Percentiles rank a stretch among this genome's conserved stretches.
These are phyloP conservation scores for Apiospora koreana DNA, from an alignment of 2,329 filamentous ascomycete species.

Conservation along the genomic window DNA sequence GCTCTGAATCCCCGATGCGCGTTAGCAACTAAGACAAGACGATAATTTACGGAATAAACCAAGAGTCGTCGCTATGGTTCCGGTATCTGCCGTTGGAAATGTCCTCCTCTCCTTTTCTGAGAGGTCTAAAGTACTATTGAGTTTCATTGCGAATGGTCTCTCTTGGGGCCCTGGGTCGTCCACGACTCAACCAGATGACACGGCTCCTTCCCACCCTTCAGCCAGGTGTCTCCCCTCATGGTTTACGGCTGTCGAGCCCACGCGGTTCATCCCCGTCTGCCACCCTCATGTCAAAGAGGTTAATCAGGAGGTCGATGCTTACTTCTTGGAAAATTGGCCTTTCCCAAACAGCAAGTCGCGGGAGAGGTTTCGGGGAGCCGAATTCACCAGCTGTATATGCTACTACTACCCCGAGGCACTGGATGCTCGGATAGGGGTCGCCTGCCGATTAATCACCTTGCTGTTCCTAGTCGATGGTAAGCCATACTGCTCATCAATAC, in stretches of 20 bases:
- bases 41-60: too few relatives aligned
- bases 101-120: neutral
- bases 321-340: slow-evolving; percentile 39
- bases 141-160: neutral
- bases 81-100: neutral
- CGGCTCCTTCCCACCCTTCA: neutral
- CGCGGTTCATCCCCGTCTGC: slow-evolving; percentile 10
- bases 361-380: slow-evolving; percentile 34
- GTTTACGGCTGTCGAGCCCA: neutral
- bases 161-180: neutral
- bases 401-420: slow-evolving; percentile 37
- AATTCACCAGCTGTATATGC: slow-evolving; percentile 39
- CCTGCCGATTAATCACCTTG: slow-evolving; percentile 39
- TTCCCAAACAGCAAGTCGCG: slow-evolving; percentile 33
- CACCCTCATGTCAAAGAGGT: slow-evolving; percentile 30
- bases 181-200: too few relatives aligned
- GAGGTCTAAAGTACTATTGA: neutral
- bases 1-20: too few relatives aligned
- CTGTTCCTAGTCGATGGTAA: slow-evolving; percentile 45
- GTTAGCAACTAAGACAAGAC: too few relatives aligned
- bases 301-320: slow-evolving; percentile 36
- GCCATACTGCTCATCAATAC: slow-evolving; percentile 11
- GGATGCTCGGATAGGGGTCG: slow-evolving; percentile 40
- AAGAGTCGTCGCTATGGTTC: neutral
- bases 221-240: neutral